Evolutionary conservation across 176 grass and related monocot species (phyloP), one percentile per base, ranked within the genome.

Genomic region (Chrysopogon serrulatus): DNA sequence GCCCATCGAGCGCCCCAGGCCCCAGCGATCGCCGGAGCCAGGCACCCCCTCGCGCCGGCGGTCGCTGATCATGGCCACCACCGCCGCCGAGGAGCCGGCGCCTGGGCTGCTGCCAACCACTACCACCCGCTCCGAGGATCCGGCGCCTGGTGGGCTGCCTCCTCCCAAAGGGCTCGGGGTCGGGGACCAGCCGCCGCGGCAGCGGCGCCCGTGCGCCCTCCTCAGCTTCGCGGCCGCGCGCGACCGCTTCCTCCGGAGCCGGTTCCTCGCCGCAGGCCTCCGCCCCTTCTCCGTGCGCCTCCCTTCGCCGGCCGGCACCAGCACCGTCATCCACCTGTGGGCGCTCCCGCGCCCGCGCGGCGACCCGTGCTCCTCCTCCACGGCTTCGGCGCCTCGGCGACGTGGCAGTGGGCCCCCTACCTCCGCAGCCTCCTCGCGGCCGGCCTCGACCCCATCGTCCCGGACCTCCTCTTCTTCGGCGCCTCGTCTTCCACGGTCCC

Each of bases 381-480:
- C 62, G 94, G 91, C 21, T 97, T 97, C 71, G 94, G 91, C 54
- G 94, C 94, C 31, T 88, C 89, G 21, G 87, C 89, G 64, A 97
- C 85, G 0, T 94, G 94, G 94, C 91, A 94, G 88, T 94, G 94
- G 94, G 82, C 67, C 63, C 37, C 75, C 2, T 94, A 97, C 86
- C 82, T 97, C 75, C 75, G 85, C 31, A 21, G 73, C 14, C 85
- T 97, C 69, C 68, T 90, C 82, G 69, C 78, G 45, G 68, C 91
- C 26, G 94, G 91, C 1, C 83, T 97, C 69, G 94, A 94, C 78
- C 89, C 92, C 32, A 88, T 94, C 79, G 87, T 97, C 39, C 91
- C 94, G 65, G 91, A 97, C 79, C 88, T 97, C 48, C 90, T 97
- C 85, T 97, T 97, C 82, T 97, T 97, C 59, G 94, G 91, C 5